Percentiles rank a stretch among this genome's conserved stretches.
Conservation (phyloP, 2,329 filamentous ascomycete genomes). For the Aspergillus vadensis region DNA sequence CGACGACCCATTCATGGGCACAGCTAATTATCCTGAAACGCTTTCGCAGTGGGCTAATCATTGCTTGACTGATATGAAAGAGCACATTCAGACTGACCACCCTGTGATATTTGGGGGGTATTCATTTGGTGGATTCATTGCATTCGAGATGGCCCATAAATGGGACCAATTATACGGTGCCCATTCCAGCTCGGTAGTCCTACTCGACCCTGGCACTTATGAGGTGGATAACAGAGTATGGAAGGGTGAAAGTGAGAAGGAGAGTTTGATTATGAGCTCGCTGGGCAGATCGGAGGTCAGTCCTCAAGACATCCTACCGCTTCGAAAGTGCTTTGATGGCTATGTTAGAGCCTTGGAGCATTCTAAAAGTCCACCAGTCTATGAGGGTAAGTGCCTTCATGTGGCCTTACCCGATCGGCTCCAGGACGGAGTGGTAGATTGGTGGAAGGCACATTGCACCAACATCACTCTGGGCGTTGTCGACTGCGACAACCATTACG, state of each 20-base stretch:
- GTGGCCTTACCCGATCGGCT: not conserved
- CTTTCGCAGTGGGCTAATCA: slow-evolving; percentile 2
- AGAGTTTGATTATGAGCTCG: not conserved
- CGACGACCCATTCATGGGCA: slow-evolving; percentile 12
- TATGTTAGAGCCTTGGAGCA: not conserved
- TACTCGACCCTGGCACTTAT: slow-evolving; percentile 10
- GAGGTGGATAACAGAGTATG: not conserved
- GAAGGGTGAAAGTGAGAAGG: not conserved
- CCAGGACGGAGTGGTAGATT: not conserved
- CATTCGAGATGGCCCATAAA: slow-evolving; percentile 9
- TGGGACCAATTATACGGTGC: not conserved
- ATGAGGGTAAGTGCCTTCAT: not conserved
- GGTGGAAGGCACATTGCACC: not conserved
- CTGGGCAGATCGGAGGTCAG: not conserved
- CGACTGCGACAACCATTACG: not conserved
- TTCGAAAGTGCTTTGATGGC: not conserved
- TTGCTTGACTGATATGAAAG: not conserved
- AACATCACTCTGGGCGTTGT: not conserved
- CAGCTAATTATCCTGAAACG: not conserved
- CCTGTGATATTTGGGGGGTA: slow-evolving; percentile 7
- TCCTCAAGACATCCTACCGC: not conserved
- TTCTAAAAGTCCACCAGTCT: not conserved
- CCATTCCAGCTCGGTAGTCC: not conserved
- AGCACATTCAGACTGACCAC: not conserved
- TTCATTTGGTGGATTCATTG: slow-evolving; percentile 11